A percentile compares a stretch with the other conserved stretches of the same genome.
Conservation (phyloP, 208 protist genomes). For the Trypanosoma scelopori region DNA sequence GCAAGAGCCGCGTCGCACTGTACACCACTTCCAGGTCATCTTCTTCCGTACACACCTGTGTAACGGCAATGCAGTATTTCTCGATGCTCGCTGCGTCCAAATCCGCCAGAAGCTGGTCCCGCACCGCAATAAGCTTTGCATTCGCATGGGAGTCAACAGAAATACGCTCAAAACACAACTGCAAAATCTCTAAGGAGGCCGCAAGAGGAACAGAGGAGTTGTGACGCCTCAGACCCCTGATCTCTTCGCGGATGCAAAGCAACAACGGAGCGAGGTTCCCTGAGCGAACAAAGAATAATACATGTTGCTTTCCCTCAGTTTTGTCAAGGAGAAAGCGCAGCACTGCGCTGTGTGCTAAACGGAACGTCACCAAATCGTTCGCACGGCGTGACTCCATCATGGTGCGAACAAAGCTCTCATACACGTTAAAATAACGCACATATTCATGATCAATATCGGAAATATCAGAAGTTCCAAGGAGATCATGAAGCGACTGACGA, state of each 20-base stretch:
- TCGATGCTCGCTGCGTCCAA: conserved; percentile 60
- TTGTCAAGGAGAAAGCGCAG: conserved; percentile 48
- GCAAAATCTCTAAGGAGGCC: conserved; percentile 40
- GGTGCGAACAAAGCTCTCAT: conserved; percentile 51
- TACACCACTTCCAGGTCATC: conserved; percentile 60
- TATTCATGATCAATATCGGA: conserved; percentile 73
- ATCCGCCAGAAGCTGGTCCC: conserved; percentile 70
- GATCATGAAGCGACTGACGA: conserved; percentile 65
- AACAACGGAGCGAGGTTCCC: conserved; percentile 49
- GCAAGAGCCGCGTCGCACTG: conserved; percentile 55
- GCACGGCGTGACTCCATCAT: conserved; percentile 60
- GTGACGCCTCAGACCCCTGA: conserved; percentile 38
- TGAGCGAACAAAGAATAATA: conserved; percentile 62
- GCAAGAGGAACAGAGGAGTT: conserved; percentile 41
- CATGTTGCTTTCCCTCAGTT: conserved; percentile 54
- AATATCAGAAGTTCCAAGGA: conserved; percentile 37
- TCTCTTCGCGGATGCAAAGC: conserved; percentile 62
- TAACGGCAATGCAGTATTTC: conserved; percentile 64
- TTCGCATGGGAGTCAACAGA: conserved; percentile 32
- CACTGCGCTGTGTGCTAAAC: conserved; percentile 41
- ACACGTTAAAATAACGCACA: conserved; percentile 78
- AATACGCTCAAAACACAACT: conserved; percentile 61
- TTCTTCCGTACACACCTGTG: conserved; percentile 42
- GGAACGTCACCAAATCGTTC: conserved; percentile 45
- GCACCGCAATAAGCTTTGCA: conserved; percentile 35